phyloP scores from a whole-genome alignment of 2,329 filamentous ascomycete species.

The Clonostachys rhizophaga region DNA sequence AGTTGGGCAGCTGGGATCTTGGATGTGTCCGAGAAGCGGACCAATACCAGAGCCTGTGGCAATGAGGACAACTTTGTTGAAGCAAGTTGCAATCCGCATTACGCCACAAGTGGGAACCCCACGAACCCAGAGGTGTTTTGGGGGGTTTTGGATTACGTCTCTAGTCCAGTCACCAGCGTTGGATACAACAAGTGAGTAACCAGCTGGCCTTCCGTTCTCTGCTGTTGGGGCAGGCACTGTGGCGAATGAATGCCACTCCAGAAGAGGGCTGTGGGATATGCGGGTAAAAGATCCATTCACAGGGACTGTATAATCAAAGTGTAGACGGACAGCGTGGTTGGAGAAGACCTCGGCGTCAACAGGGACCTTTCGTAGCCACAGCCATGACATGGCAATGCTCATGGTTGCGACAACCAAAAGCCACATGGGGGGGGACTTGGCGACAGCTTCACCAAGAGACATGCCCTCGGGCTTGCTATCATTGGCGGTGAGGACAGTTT shows the following conservation, averaged over 20 bases:
- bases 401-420: constrained; percentile 53
- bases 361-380: constrained; percentile 55
- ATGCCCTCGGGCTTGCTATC: constrained; percentile 17
- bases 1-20: constrained; percentile 31
- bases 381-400: constrained; percentile 64
- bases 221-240: constrained; percentile 51
- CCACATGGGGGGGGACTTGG: constrained; percentile 45
- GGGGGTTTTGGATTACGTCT: constrained; percentile 57
- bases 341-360: constrained; percentile 63
- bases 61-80: constrained; percentile 56
- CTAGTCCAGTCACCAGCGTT: constrained; percentile 69
- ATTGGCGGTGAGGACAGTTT: constrained; percentile 43
- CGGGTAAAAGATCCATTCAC: constrained; percentile 25
- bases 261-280: constrained; percentile 51
- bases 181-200: constrained; percentile 58
- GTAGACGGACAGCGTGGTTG: constrained; percentile 60
- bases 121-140: constrained; percentile 56
- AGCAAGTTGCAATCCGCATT: constrained; percentile 57
- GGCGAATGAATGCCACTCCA: constrained; percentile 67
- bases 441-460: constrained; percentile 18
- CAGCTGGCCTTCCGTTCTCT: not conserved
- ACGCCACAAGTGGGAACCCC: constrained; percentile 61
- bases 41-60: constrained; percentile 68
- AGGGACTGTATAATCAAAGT: constrained; percentile 54
- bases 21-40: constrained; percentile 51